Base-by-base conservation (phyloP, 169 alveolate species). In the Cryptosporidium andersoni region DNA sequence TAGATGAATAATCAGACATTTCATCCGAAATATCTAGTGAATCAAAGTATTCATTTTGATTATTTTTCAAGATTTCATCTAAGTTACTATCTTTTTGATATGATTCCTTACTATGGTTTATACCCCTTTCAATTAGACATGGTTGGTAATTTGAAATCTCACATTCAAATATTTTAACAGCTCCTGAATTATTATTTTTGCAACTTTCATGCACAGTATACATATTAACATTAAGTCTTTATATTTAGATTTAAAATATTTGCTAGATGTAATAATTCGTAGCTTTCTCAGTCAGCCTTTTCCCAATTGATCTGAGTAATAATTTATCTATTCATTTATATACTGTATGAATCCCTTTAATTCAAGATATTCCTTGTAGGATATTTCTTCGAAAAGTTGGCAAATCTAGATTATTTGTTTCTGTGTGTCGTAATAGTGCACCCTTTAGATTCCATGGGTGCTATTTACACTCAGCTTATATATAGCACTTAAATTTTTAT, bases 181-280 rank as follows among this genome's bases (percentile, higher is more conserved):
- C 14, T 62, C 52, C 14, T 34, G 85, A 58, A 7, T 47, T 36
- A 36, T 39, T 42, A 60, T 48, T 66, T 8, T 11, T 64, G 25
- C 85, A 74, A 40, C 85, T 52, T 36, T 74, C 85, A 58, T 74
- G 85, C 7, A 74, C 45, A 4, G 85, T 74, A 74, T 74, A 74
- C 85, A 74, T 74, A 4, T 9, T 66, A 12, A 16, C 81, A 36
- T 51, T 36, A 9, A 56, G 14, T 8, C 14, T 8, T 56, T 14
- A 56, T 11, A 56, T n/a, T n/a, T n/a, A 51, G 56, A n/a, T 51
- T 51, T 11, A 51, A 51, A n/a, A 11, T 25, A 25, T 25, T 25
- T 25, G 25, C 25, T 25, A 25, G 25, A 25, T 25, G 25, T 25
- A 25, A 25, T 25, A 25, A 25, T 25, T 0, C 25, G 25, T 25